A percentile compares a stretch with the other conserved stretches of the same genome.
Conservation (phyloP, 192 early-diverging fungal species). For the Rhizophagus clarus region DNA sequence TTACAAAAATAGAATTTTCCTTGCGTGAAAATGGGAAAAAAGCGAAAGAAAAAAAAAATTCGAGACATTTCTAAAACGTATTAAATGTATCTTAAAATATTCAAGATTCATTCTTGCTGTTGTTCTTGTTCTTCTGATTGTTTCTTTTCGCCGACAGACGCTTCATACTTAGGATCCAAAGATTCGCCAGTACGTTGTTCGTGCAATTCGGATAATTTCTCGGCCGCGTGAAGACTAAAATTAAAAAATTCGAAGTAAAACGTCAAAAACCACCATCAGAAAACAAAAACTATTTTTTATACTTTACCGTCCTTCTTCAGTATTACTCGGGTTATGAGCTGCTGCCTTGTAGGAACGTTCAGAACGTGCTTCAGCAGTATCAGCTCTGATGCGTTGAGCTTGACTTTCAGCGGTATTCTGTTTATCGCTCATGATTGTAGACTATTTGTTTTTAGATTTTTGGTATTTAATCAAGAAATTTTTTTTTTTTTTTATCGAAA, state of each 20-base stretch:
- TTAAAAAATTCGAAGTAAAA: background rate
- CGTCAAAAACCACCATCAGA: background rate
- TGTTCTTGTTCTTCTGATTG: too few relatives aligned
- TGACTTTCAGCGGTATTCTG: background rate
- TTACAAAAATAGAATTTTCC: too few relatives aligned
- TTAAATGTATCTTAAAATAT: too few relatives aligned
- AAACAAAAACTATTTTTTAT: background rate
- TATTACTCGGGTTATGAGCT: background rate
- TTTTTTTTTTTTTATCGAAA: too few relatives aligned
- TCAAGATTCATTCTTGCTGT: too few relatives aligned
- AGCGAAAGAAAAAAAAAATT: too few relatives aligned
- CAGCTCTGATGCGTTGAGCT: background rate
- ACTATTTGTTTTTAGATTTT: too few relatives aligned
- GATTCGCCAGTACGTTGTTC: constrained; percentile 12
- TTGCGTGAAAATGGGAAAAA: too few relatives aligned
- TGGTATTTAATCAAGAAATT: too few relatives aligned
- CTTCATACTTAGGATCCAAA: background rate
- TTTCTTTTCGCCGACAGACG: background rate
- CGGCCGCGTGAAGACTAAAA: background rate
- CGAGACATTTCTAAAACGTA: too few relatives aligned
- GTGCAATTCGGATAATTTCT: constrained; percentile 15
- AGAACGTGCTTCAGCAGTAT: background rate
- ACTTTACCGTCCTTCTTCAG: background rate
- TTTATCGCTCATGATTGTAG: background rate
- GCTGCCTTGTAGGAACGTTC: background rate